These are phyloP conservation scores for Penicillium capsulatum DNA, from an alignment of 2,329 filamentous ascomycete genomes.

Conservation along the genomic window DNA sequence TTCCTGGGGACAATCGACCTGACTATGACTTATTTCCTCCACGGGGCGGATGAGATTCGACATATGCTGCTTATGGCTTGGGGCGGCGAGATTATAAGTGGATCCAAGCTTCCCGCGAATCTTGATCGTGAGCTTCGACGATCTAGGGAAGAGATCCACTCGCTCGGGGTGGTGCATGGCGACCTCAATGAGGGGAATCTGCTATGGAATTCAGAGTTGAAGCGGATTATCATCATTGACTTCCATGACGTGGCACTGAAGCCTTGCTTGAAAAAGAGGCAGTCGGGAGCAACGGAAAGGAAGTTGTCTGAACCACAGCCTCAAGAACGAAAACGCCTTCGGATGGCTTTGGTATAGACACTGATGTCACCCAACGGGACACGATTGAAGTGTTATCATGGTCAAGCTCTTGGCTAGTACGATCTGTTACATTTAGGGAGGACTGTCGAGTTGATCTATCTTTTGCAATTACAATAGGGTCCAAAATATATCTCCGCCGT, in stretches of 20 bases:
- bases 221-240: conserved; percentile 6
- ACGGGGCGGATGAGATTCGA: conserved; percentile 24
- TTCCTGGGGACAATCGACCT: conserved; percentile 13
- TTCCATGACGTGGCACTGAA: conserved; percentile 3
- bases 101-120: neutral
- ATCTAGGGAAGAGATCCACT: neutral
- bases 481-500: too few species aligned
- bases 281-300: neutral
- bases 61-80: conserved; percentile 1
- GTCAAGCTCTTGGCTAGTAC: neutral
- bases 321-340: neutral
- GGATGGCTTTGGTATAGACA: neutral
- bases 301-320: neutral
- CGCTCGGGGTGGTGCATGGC: conserved; percentile 4
- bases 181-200: conserved; percentile 4
- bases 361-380: neutral
- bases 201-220: conserved; percentile 7
- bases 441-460: too few species aligned
- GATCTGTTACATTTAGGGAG: too few species aligned
- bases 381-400: neutral
- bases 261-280: neutral
- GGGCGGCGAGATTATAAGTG: neutral
- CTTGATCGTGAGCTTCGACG: neutral
- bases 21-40: conserved; percentile 24
- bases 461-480: too few species aligned